Conservation (phyloP, 805 yeast species). For the Lachancea sp. region DNA sequence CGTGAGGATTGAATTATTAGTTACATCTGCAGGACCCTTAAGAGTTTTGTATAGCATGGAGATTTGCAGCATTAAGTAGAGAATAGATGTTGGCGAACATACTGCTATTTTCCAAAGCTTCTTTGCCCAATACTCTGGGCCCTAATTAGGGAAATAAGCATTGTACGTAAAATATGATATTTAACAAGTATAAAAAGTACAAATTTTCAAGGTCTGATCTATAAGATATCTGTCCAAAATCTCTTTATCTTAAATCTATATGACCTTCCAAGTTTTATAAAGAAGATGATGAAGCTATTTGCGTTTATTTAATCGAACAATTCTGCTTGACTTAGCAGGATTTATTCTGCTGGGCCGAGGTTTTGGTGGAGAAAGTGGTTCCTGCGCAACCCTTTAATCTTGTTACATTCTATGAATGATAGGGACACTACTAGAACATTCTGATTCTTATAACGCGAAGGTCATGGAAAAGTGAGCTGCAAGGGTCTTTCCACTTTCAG, state of each 20-base stretch:
- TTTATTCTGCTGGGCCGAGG: constrained; percentile 20
- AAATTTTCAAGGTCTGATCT: too few species aligned
- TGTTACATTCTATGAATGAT: constrained; percentile 34
- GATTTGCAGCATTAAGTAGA: too few species aligned
- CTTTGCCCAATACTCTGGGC: too few species aligned
- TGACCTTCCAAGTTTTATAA: constrained; percentile 37
- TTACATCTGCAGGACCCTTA: too few species aligned
- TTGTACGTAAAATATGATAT: too few species aligned
- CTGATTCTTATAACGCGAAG: constrained; percentile 30
- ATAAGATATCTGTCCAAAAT: too few species aligned
- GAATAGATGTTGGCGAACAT: too few species aligned
- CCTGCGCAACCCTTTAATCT: constrained; percentile 34
- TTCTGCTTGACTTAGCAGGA: constrained; percentile 24
- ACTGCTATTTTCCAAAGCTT: too few species aligned
- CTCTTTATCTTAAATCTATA: constrained; percentile 12
- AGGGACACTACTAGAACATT: constrained; percentile 34
- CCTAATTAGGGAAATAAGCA: too few species aligned
- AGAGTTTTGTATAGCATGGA: too few species aligned
- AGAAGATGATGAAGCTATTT: constrained; percentile 34
- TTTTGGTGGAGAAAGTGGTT: constrained; percentile 35
- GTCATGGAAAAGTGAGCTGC: constrained; percentile 1
- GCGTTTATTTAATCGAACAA: constrained; percentile 32
- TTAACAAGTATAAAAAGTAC: too few species aligned
- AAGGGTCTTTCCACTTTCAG: neutral
- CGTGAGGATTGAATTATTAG: too few species aligned